These are phyloP conservation scores for Rhodotorula paludigena DNA, from an alignment of 768 basidiomycete genomes.

Conservation along the genomic window DNA sequence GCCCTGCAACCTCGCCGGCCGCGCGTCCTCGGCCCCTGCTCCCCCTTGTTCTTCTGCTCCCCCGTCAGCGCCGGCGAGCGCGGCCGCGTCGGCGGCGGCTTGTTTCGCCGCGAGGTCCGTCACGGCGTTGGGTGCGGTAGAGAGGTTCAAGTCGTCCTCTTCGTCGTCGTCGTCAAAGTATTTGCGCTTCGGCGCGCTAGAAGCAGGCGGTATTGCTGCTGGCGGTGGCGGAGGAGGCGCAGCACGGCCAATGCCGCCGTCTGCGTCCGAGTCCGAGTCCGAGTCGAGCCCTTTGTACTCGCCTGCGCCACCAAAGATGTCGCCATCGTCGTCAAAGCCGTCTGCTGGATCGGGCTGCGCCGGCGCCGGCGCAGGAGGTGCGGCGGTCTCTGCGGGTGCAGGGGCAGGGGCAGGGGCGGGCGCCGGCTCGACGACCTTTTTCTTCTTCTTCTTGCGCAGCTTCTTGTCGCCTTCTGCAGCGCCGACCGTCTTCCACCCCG, in stretches of 20 bases:
- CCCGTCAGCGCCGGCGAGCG: conserved; percentile 8
- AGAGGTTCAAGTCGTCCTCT: not conserved
- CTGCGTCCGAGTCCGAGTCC: conserved; percentile 22
- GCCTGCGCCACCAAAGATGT: conserved; percentile 36
- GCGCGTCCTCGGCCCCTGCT: conserved; percentile 51
- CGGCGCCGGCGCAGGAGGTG: not conserved
- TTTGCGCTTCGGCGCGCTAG: conserved; percentile 14
- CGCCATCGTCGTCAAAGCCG: conserved; percentile 22
- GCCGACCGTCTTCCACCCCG: conserved; percentile 3
- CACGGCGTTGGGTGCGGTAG: conserved; percentile 24
- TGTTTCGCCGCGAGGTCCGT: conserved; percentile 27
- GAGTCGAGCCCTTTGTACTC: conserved; percentile 26
- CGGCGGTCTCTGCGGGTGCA: not conserved
- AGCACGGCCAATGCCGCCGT: not conserved
- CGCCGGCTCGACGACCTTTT: conserved; percentile 9
- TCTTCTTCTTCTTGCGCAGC: conserved; percentile 35
- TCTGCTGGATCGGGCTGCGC: not conserved
- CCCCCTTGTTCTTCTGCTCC: conserved; percentile 49
- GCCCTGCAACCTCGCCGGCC: conserved; percentile 61
- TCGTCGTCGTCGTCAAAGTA: conserved; percentile 33
- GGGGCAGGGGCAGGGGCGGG: not conserved
- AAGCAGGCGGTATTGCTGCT: not conserved
- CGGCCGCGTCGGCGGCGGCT: conserved; percentile 9
- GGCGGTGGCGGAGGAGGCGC: not conserved
- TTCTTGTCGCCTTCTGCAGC: conserved; percentile 20